phyloP scores from a whole-genome alignment of 768 basidiomycete species.

The Butyriboletus loyo region DNA sequence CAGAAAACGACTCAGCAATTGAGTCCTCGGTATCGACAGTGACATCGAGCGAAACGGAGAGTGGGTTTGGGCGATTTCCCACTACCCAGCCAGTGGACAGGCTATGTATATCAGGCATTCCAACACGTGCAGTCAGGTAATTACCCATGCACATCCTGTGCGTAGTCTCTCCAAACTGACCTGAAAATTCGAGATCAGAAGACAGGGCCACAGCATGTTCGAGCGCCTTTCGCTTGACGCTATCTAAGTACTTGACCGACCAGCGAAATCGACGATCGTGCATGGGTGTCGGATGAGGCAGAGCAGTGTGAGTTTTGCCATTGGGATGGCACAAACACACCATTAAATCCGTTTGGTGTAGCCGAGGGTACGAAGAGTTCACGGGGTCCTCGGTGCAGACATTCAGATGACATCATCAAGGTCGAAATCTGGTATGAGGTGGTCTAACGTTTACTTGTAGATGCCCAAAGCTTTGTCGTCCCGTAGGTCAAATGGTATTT shows the following conservation, averaged over 20 bases:
- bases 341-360: no score
- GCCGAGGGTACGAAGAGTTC: no score
- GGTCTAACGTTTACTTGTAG: no score
- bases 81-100: not conserved
- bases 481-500: not conserved
- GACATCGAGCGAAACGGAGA: not conserved
- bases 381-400: no score
- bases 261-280: not conserved
- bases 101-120: not conserved
- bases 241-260: not conserved
- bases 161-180: no score
- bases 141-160: not conserved
- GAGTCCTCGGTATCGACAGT: not conserved
- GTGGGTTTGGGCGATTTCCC: not conserved
- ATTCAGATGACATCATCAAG: no score
- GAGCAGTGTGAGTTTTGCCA: no score
- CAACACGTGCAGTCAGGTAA: not conserved
- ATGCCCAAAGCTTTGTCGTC: not conserved
- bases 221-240: not conserved
- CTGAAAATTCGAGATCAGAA: no score
- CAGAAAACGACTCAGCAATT: not conserved
- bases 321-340: no score
- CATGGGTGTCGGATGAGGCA: no score
- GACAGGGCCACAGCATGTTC: not conserved
- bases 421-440: no score